phyloP scores from a whole-genome alignment of 768 basidiomycete genomes.

The Serendipita sp. region DNA sequence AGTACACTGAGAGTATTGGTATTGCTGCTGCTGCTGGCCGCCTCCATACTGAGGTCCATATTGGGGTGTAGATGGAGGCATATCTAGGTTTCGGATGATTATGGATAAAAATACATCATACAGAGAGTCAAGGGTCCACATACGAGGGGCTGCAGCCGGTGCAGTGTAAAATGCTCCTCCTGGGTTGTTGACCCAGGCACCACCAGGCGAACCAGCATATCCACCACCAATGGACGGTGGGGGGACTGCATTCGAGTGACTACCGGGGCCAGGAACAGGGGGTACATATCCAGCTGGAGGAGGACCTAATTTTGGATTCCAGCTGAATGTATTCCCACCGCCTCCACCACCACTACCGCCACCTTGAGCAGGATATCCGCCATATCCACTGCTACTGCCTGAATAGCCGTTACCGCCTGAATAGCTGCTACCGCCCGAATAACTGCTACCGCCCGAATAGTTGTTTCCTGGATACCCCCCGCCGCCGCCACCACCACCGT shows the following conservation, averaged over 20 bases:
- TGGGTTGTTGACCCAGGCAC: background rate
- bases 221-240: background rate
- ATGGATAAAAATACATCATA: background rate
- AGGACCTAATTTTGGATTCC: background rate
- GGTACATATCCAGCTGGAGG: background rate
- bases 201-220: background rate
- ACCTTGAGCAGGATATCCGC: background rate
- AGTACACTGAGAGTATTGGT: slow-evolving; percentile 75
- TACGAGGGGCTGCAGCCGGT: background rate
- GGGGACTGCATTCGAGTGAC: background rate
- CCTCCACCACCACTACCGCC: background rate
- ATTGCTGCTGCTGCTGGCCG: slow-evolving; percentile 36
- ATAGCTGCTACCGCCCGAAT: no score
- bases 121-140: background rate
- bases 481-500: no score
- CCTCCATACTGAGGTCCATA: slow-evolving; percentile 42
- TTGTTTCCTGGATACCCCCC: no score
- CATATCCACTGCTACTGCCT: no score
- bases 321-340: background rate
- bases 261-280: background rate
- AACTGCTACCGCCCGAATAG: no score
- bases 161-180: slow-evolving; percentile 1
- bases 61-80: slow-evolving; percentile 29
- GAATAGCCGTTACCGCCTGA: no score
- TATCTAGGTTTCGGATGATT: slow-evolving; percentile 9